phyloP scores from a whole-genome alignment of 192 early-diverging fungal species.

The Coemansia sp. region DNA sequence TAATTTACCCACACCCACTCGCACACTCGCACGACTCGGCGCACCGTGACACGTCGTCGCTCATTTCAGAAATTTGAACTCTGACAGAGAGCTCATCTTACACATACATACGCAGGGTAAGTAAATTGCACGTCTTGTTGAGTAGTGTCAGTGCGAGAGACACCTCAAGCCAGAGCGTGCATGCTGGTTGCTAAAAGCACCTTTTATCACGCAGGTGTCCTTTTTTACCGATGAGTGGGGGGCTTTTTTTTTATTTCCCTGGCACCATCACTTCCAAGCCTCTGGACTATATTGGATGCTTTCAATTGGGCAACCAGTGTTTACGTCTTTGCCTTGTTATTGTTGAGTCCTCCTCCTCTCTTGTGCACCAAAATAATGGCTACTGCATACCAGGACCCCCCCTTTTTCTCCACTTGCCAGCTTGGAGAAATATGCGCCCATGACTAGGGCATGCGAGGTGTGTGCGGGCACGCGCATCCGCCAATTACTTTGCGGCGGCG shows the following conservation, averaged over 20 bases:
- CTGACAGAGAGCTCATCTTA: background rate
- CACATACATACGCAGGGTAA: background rate
- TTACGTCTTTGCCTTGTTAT: slow-evolving; percentile 2
- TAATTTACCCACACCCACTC: background rate
- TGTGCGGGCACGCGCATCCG: background rate
- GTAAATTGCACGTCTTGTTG: background rate
- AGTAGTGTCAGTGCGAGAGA: background rate
- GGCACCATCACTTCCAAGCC: slow-evolving; percentile 8
- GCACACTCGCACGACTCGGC: background rate
- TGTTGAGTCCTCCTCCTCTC: background rate
- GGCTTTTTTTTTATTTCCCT: background rate
- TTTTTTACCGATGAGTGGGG: slow-evolving; percentile 2
- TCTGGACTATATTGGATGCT: slow-evolving; percentile 4
- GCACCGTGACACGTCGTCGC: background rate
- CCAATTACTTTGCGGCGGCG: slow-evolving; percentile 2
- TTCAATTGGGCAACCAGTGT: slow-evolving; percentile 6
- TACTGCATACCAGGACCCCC: slow-evolving; percentile 1
- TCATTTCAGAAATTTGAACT: slow-evolving; percentile 1
- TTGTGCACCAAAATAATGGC: slow-evolving; percentile 1
- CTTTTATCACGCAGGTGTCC: slow-evolving; percentile 8
- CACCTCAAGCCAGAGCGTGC: background rate
- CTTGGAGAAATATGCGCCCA: slow-evolving; percentile 1
- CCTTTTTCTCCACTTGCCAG: background rate
- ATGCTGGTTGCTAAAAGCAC: background rate
- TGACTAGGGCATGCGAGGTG: slow-evolving; percentile 1